Conservation (phyloP, 805 yeast species). For the Teunomyces funiuensis region DNA sequence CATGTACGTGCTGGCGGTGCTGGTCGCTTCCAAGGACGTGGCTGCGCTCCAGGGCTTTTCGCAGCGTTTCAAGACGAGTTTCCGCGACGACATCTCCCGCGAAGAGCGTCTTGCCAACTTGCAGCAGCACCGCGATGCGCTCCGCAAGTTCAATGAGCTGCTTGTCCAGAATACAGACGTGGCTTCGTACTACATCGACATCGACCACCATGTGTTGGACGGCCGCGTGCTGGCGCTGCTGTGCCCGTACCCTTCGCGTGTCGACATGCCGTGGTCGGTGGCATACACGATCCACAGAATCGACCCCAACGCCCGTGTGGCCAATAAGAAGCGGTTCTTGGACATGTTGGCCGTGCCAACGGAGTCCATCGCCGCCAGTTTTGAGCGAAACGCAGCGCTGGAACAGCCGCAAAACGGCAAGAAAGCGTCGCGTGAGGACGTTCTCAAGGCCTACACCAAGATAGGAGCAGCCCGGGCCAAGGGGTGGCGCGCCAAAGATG, state of each 20-base stretch:
- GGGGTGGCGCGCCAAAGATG: constrained; percentile 25
- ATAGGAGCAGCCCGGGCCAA: constrained; percentile 27
- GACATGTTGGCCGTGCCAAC: constrained; percentile 8
- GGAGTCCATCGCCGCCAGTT: constrained; percentile 6
- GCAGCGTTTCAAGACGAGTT: constrained; percentile 29
- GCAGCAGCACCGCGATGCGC: constrained; percentile 22
- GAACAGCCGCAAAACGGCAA: neutral
- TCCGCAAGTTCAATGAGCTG: constrained; percentile 24
- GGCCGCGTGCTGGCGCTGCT: constrained; percentile 12
- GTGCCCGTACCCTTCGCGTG: constrained; percentile 25
- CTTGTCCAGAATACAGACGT: constrained; percentile 18
- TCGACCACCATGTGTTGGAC: constrained; percentile 19
- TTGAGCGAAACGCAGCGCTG: neutral
- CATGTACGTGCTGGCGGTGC: constrained; percentile 31
- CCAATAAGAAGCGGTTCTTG: constrained; percentile 8
- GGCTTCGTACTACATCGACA: constrained; percentile 22
- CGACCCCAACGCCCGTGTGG: constrained; percentile 2
- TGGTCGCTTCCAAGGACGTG: constrained; percentile 22
- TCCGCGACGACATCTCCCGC: constrained; percentile 23
- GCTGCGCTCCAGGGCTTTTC: constrained; percentile 26
- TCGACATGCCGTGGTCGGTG: constrained; percentile 22
- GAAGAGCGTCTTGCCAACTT: constrained; percentile 25
- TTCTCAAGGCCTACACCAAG: constrained; percentile 24
- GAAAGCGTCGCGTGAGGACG: constrained; percentile 8
- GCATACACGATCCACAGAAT: constrained; percentile 15